Conservation (phyloP, 345 rosid species). For the Populus davidiana region DNA sequence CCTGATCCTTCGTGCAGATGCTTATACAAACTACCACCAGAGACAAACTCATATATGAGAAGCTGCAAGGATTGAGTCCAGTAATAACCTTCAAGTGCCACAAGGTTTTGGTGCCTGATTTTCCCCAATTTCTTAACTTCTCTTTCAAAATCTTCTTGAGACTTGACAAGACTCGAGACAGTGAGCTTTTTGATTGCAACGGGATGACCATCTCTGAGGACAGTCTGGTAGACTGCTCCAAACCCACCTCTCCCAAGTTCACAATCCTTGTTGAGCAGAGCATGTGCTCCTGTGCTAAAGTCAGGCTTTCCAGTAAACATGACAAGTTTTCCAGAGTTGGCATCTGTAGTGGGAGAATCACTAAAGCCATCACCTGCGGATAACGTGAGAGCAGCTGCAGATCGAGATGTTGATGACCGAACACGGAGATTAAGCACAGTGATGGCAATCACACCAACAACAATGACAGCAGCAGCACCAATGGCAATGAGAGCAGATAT, state of each 20-base stretch:
- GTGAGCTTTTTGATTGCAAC: constrained; percentile 98
- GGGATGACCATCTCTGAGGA: constrained; percentile 66
- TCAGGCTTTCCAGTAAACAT: constrained; percentile 97
- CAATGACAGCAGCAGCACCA: constrained; percentile 94
- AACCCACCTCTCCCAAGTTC: constrained; percentile 98
- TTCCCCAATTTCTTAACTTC: constrained; percentile 89
- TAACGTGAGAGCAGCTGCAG: constrained; percentile 64
- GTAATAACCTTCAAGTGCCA: constrained; percentile 90
- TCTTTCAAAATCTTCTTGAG: constrained; percentile 88
- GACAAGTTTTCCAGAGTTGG: constrained; percentile 96
- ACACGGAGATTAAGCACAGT: constrained; percentile 85
- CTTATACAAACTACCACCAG: constrained; percentile 84
- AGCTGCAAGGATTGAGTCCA: constrained; percentile 96
- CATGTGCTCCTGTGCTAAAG: constrained; percentile 86
- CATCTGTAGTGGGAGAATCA: constrained; percentile 74
- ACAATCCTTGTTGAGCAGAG: constrained; percentile 91
- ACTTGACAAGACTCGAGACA: constrained; percentile 92
- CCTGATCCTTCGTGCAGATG: constrained; percentile 76
- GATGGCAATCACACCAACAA: constrained; percentile 86
- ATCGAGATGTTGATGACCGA: constrained; percentile 54
- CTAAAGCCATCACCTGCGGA: constrained; percentile 84
- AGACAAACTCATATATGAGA: constrained; percentile 77
- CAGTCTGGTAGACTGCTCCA: constrained; percentile 88
- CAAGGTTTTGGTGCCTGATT: constrained; percentile 70
- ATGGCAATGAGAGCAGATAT: constrained; percentile 92